Conservation (phyloP, 148 eudicot genomes). For the Cornus florida region DNA sequence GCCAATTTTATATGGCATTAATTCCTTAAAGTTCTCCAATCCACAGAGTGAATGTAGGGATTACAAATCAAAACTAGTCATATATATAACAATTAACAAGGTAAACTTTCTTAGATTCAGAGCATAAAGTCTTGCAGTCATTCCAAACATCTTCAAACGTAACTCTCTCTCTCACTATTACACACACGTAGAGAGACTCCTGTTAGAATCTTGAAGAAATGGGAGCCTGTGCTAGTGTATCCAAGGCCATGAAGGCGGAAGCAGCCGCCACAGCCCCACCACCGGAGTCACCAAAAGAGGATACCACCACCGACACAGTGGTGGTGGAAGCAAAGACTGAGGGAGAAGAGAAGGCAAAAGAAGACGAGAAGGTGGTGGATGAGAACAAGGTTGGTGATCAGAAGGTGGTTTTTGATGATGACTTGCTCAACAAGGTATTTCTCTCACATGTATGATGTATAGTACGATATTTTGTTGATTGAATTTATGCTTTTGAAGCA, state of each 20-base stretch:
- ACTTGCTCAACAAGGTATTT: no score
- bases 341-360: conserved; percentile 6
- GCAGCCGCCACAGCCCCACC: conserved; percentile 9
- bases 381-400: no score
- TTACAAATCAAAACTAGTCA: no score
- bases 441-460: no score
- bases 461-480: no score
- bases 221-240: conserved; percentile 33
- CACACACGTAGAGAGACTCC: neutral
- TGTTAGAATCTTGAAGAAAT: conserved; percentile 2
- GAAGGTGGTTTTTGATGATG: neutral
- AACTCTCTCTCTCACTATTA: no score
- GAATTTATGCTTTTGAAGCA: no score
- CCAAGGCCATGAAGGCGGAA: conserved; percentile 26
- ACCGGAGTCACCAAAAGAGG: conserved; percentile 30
- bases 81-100: no score
- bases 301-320: conserved; percentile 2
- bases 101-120: neutral
- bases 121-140: neutral
- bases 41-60: no score
- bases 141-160: neutral
- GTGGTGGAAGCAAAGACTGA: neutral
- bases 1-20: no score
- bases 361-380: neutral
- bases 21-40: no score